Evolutionary conservation across 2,329 filamentous ascomycete genomes (phyloP).

Genomic region (Calonectria pauciramosa): DNA sequence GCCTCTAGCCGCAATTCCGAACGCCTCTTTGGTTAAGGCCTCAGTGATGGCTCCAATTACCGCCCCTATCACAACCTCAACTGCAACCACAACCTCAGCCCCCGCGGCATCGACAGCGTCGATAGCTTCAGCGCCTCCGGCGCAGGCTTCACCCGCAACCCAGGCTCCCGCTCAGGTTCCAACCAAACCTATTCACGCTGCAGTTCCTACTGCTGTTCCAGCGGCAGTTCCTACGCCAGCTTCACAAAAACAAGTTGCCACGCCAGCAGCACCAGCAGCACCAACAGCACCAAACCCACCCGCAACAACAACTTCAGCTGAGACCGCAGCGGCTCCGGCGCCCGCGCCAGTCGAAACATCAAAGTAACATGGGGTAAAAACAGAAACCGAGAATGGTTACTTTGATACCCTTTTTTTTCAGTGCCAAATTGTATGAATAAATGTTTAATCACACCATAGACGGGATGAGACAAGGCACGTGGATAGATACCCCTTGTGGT

Average conservation of each 20-base stretch:
- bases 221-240: neutral
- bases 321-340: neutral
- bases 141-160: constrained; percentile 1
- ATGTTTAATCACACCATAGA: constrained; percentile 1
- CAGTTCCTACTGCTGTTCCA: neutral
- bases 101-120: constrained; percentile 16
- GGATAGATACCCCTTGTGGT: constrained; percentile 9
- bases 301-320: neutral
- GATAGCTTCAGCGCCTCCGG: neutral
- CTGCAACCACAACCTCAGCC: constrained; percentile 14
- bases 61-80: constrained; percentile 1
- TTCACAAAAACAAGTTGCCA: neutral
- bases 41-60: neutral
- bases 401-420: neutral
- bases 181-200: neutral
- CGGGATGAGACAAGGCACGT: neutral
- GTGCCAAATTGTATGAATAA: constrained; percentile 1
- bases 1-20: neutral
- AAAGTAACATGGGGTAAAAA: neutral
- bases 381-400: neutral
- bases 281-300: neutral
- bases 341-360: neutral
- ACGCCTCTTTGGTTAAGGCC: constrained; percentile 7
- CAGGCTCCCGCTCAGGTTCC: constrained; percentile 9
- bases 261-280: neutral